Conservation (phyloP, 768 basidiomycete species). For the Tephrocybe rancida region DNA sequence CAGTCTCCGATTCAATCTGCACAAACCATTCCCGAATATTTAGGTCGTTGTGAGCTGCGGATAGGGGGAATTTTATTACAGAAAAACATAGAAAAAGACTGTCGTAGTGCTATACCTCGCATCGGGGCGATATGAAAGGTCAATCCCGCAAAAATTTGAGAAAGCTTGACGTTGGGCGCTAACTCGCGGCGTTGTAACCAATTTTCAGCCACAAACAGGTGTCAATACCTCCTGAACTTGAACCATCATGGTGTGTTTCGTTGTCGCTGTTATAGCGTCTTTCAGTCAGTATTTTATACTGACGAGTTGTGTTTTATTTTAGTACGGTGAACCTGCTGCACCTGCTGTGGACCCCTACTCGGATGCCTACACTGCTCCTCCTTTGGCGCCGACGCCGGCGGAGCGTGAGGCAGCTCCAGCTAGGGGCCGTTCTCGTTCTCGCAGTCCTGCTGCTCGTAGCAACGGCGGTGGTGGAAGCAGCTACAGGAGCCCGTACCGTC, state of each 20-base stretch:
- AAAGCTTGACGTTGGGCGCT: constrained; percentile 1
- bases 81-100: not conserved
- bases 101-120: too few relatives aligned
- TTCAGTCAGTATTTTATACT: constrained; percentile 14
- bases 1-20: constrained; percentile 40
- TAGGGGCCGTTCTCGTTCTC: constrained; percentile 76
- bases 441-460: constrained; percentile 60
- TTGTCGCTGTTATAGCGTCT: constrained; percentile 4
- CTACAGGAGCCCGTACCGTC: constrained; percentile 61
- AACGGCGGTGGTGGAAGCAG: constrained; percentile 48
- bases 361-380: constrained; percentile 76
- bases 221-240: constrained; percentile 47
- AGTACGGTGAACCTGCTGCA: constrained; percentile 69
- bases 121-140: too few relatives aligned
- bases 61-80: not conserved
- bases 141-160: too few relatives aligned
- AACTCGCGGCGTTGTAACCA: constrained; percentile 21
- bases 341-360: constrained; percentile 78
- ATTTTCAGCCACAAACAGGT: constrained; percentile 37
- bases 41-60: too few relatives aligned
- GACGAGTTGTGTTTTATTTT: constrained; percentile 17
- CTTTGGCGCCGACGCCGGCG: constrained; percentile 48
- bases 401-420: constrained; percentile 58
- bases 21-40: not conserved
- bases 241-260: constrained; percentile 73